phyloP scores from a whole-genome alignment of 768 basidiomycete genomes.

The Bullera alba region DNA sequence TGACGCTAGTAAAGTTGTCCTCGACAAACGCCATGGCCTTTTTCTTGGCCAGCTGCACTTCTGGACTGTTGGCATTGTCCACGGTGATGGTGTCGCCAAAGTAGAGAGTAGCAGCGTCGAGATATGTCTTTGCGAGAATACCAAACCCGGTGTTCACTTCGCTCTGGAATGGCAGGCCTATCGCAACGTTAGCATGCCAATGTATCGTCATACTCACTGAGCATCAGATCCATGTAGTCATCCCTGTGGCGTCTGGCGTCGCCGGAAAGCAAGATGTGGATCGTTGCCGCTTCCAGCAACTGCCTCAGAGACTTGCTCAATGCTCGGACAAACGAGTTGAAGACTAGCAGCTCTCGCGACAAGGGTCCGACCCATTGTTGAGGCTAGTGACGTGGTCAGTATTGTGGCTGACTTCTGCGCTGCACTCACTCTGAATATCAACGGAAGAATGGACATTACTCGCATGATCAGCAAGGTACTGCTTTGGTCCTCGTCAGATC shows the following conservation, averaged over 20 bases:
- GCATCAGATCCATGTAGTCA: constrained; percentile 82
- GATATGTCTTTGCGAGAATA: constrained; percentile 84
- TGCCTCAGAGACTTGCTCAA: constrained; percentile 83
- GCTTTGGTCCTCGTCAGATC: constrained; percentile 85
- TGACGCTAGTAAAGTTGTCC: constrained; percentile 83
- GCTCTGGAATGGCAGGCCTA: constrained; percentile 74
- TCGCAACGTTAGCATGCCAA: constrained; percentile 4
- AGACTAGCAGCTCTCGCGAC: constrained; percentile 91
- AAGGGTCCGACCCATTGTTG: constrained; percentile 93
- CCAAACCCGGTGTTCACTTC: constrained; percentile 99
- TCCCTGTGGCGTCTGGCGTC: constrained; percentile 82
- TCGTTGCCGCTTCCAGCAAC: constrained; percentile 77
- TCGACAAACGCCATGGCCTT: constrained; percentile 89
- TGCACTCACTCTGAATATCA: constrained; percentile 79
- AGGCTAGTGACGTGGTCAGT: constrained; percentile 51
- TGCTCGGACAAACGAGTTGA: constrained; percentile 94
- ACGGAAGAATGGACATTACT: constrained; percentile 85
- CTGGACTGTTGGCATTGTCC: constrained; percentile 58
- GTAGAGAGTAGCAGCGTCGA: constrained; percentile 77
- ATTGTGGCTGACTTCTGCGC: neutral
- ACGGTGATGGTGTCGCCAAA: constrained; percentile 73
- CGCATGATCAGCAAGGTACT: constrained; percentile 95
- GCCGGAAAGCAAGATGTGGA: constrained; percentile 85
- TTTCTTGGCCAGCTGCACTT: constrained; percentile 71
- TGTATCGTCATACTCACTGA: constrained; percentile 50